These are phyloP conservation scores for Musa itinerans DNA, from an alignment of 176 grass and related monocot genomes.

Conservation along the genomic window DNA sequence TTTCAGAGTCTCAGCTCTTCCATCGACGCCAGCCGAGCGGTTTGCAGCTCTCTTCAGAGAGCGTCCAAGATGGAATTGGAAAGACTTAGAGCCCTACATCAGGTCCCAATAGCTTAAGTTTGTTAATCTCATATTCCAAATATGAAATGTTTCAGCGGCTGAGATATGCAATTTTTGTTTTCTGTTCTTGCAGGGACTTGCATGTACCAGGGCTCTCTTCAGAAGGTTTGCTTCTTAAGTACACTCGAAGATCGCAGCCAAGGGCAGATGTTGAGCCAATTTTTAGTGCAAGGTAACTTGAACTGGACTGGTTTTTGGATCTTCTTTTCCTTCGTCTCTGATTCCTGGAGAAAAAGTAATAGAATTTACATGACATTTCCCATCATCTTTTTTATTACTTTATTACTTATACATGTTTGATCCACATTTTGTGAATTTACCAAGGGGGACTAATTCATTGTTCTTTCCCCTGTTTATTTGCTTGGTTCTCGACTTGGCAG, in stretches of 20 bases:
- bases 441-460: too few relatives aligned
- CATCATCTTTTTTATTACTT: too few relatives aligned
- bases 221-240: constrained; percentile 97
- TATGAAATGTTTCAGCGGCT: not conserved
- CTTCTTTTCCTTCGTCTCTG: not conserved
- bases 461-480: too few relatives aligned
- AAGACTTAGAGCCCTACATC: constrained; percentile 81
- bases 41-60: constrained; percentile 60
- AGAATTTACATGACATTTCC: too few relatives aligned
- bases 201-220: constrained; percentile 53
- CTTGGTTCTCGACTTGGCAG: too few relatives aligned
- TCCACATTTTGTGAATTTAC: too few relatives aligned
- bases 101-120: constrained; percentile 36
- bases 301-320: too few relatives aligned
- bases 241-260: constrained; percentile 70
- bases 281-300: constrained; percentile 67
- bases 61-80: constrained; percentile 76
- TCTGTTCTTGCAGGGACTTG: constrained; percentile 41
- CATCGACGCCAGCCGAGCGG: constrained; percentile 54
- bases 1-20: constrained; percentile 59
- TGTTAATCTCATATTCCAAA: constrained; percentile 4
- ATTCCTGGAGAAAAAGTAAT: not conserved
- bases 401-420: too few relatives aligned
- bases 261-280: constrained; percentile 58
- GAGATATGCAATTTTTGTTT: not conserved